phyloP scores from a whole-genome alignment of 2,329 filamentous ascomycete genomes.

The Aureobasidium sp. region DNA sequence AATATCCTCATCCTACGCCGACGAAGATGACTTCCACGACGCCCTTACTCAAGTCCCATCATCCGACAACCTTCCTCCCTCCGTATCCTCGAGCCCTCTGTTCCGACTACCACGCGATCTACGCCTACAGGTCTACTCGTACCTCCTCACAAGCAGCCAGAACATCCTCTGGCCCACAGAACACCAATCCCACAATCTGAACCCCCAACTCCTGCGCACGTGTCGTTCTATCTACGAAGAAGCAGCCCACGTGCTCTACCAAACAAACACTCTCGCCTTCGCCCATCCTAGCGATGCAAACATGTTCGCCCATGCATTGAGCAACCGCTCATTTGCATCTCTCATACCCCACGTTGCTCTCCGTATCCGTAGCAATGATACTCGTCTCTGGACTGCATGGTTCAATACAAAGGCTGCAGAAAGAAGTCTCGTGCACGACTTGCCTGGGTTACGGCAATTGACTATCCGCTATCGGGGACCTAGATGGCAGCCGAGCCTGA shows the following conservation, averaged over 20 bases:
- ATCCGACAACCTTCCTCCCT: not conserved
- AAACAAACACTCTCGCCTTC: slow-evolving; percentile 29
- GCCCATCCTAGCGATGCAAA: slow-evolving; percentile 33
- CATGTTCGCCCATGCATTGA: slow-evolving; percentile 31
- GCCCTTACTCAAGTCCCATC: slow-evolving; percentile 16
- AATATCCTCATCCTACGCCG: slow-evolving; percentile 5
- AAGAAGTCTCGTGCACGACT: slow-evolving; percentile 29
- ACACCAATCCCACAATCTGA: slow-evolving; percentile 19
- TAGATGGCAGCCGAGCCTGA: slow-evolving; percentile 25
- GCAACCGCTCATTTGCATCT: slow-evolving; percentile 16
- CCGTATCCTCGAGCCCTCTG: slow-evolving; percentile 27
- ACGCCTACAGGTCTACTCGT: slow-evolving; percentile 29
- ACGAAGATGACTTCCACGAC: slow-evolving; percentile 20
- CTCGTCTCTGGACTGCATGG: slow-evolving; percentile 33
- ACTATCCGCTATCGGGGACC: slow-evolving; percentile 28
- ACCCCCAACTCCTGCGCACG: slow-evolving; percentile 28
- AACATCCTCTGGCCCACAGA: slow-evolving; percentile 27
- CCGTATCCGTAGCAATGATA: slow-evolving; percentile 29
- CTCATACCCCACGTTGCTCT: slow-evolving; percentile 24
- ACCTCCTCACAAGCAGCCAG: slow-evolving; percentile 25
- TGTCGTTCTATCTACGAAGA: slow-evolving; percentile 29
- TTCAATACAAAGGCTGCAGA: slow-evolving; percentile 26
- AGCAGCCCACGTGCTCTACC: slow-evolving; percentile 30
- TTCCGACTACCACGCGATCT: slow-evolving; percentile 33
- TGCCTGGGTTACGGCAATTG: slow-evolving; percentile 26